Conservation (phyloP, 208 protist species). For the Porcisia deanei region DNA sequence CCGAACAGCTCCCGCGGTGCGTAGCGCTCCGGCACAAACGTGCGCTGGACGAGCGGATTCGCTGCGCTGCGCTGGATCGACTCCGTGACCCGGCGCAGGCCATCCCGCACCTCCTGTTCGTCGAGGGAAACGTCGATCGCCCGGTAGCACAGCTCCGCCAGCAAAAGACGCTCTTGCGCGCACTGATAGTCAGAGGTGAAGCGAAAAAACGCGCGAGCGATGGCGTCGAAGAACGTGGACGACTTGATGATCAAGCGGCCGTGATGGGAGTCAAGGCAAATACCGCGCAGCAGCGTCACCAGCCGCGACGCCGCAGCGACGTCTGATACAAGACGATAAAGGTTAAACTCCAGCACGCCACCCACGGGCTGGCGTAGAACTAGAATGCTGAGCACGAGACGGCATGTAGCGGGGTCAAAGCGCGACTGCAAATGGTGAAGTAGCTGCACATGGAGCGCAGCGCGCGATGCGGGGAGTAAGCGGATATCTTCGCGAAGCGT, state of each 20-base stretch:
- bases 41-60: conserved; percentile 26
- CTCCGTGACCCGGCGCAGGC: conserved; percentile 42
- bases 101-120: conserved; percentile 29
- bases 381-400: conserved; percentile 66
- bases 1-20: conserved; percentile 57
- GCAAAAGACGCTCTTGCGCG: conserved; percentile 55
- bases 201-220: conserved; percentile 52
- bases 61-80: conserved; percentile 40
- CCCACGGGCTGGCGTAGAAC: conserved; percentile 52
- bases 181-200: conserved; percentile 38
- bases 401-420: conserved; percentile 53
- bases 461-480: conserved; percentile 53
- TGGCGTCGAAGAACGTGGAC: conserved; percentile 55
- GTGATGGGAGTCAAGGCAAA: conserved; percentile 49
- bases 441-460: conserved; percentile 51
- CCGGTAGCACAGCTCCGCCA: conserved; percentile 65
- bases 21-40: conserved; percentile 58
- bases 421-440: conserved; percentile 55
- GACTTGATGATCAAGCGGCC: conserved; percentile 45
- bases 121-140: conserved; percentile 34
- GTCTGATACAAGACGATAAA: conserved; percentile 79
- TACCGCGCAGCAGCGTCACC: conserved; percentile 68
- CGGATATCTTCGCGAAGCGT: conserved; percentile 76
- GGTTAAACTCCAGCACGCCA: conserved; percentile 79
- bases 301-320: conserved; percentile 72